Percentiles rank a stretch among this genome's conserved stretches.
Evolutionary conservation across 805 yeast species (phyloP).

Genomic region (Priceomyces fermenticarens): DNA sequence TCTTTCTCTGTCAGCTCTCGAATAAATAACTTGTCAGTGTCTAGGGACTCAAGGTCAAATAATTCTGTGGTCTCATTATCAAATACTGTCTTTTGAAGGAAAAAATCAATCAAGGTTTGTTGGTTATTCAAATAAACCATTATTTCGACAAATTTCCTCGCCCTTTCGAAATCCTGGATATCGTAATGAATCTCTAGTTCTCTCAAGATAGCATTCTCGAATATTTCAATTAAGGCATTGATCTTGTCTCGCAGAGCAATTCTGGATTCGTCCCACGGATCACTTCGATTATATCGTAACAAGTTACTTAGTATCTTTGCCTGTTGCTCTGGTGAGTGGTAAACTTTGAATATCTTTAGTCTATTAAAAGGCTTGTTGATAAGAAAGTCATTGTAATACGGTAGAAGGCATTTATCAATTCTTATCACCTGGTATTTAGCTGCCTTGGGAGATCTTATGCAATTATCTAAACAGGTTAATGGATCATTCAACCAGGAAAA

Average conservation of each 20-base stretch:
- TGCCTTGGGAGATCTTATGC: conserved; percentile 20
- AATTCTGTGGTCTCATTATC: conserved; percentile 32
- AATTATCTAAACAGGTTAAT: conserved; percentile 31
- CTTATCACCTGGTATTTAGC: conserved; percentile 39
- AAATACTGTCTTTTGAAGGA: conserved; percentile 40
- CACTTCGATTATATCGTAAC: conserved; percentile 35
- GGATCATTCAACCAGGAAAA: conserved; percentile 19
- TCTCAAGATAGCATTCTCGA: conserved; percentile 64
- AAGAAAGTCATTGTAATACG: conserved; percentile 46
- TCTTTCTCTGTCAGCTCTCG: neutral
- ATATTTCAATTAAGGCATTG: conserved; percentile 59
- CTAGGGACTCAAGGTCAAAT: conserved; percentile 26
- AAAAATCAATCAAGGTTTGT: conserved; percentile 43
- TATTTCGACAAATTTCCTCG: conserved; percentile 33
- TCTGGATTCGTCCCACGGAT: conserved; percentile 25
- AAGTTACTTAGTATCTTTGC: conserved; percentile 44
- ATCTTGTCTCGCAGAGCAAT: conserved; percentile 39
- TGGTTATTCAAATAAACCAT: conserved; percentile 35
- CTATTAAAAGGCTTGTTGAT: conserved; percentile 38
- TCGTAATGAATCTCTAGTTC: conserved; percentile 64
- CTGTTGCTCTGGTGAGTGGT: conserved; percentile 50
- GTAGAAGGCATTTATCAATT: conserved; percentile 37
- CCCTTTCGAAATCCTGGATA: conserved; percentile 39
- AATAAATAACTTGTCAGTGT: conserved; percentile 20
- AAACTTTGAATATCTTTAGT: conserved; percentile 45